Evolutionary conservation across 2,329 filamentous ascomycete species (phyloP).

Genomic region (Calonectria crousiana): DNA sequence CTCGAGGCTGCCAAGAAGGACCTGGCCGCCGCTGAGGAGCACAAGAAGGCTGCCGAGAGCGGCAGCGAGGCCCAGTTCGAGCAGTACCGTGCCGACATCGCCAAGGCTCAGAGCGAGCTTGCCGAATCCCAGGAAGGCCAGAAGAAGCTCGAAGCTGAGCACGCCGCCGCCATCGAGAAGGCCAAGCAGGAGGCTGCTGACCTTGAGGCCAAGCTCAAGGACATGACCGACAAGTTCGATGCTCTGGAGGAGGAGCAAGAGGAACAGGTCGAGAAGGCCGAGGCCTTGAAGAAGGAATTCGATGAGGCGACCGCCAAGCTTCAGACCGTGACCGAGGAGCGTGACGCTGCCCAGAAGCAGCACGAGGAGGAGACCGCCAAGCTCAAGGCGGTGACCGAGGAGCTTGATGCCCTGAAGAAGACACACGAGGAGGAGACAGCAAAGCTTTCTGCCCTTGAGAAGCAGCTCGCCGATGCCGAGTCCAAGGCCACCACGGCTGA

Average conservation of each 20-base stretch:
- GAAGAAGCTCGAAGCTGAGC: constrained; percentile 43
- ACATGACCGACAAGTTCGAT: constrained; percentile 36
- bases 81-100: constrained; percentile 40
- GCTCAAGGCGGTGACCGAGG: constrained; percentile 35
- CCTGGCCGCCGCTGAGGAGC: constrained; percentile 38
- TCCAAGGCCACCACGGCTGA: constrained; percentile 52
- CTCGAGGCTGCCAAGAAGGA: constrained; percentile 49
- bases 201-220: constrained; percentile 44
- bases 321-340: constrained; percentile 40
- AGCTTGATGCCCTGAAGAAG: constrained; percentile 42
- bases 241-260: constrained; percentile 38
- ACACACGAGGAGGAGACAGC: constrained; percentile 23
- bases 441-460: constrained; percentile 44
- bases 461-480: constrained; percentile 50
- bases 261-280: constrained; percentile 36
- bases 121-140: constrained; percentile 40
- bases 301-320: constrained; percentile 42
- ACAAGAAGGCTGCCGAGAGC: constrained; percentile 35
- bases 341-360: constrained; percentile 39
- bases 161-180: constrained; percentile 35
- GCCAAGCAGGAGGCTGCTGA: constrained; percentile 42
- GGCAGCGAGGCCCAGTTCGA: constrained; percentile 35
- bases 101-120: constrained; percentile 41
- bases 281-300: constrained; percentile 35
- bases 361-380: constrained; percentile 19